Percentiles rank a stretch among this genome's conserved stretches.
phyloP scores from a whole-genome alignment of 2,329 filamentous ascomycete species.

The Elsinoe necatrix region DNA sequence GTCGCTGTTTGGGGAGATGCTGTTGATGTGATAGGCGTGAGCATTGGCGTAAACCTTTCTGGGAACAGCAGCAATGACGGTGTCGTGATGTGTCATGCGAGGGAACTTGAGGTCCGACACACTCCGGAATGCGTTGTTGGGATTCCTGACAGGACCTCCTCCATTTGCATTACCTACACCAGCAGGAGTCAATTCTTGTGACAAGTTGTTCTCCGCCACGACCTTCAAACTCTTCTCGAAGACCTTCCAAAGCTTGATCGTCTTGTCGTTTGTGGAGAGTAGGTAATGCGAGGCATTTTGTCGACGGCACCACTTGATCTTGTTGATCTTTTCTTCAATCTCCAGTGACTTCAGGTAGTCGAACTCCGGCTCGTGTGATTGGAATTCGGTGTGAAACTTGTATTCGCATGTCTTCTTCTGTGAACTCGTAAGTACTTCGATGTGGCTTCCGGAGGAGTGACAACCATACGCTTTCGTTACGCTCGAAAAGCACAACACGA shows the following conservation, averaged over 20 bases:
- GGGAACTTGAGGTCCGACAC: constrained; percentile 83
- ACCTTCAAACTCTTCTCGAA: constrained; percentile 99
- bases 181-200: constrained; percentile 79
- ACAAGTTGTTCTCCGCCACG: constrained; percentile 97
- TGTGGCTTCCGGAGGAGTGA: constrained; percentile 20
- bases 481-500: constrained; percentile 75
- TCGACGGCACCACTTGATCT: constrained; percentile 98
- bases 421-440: constrained; percentile 10
- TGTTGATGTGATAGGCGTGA: constrained; percentile 99
- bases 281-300: constrained; percentile 98
- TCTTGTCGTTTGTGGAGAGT: constrained; percentile 98
- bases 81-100: constrained; percentile 94
- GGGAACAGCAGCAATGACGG: constrained; percentile 91
- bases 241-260: constrained; percentile 99
- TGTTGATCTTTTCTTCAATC: constrained; percentile 99
- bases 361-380: constrained; percentile 98
- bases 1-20: constrained; percentile 99
- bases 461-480: constrained; percentile 79
- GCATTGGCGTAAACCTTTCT: constrained; percentile 96
- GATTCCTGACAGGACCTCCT: constrained; percentile 67
- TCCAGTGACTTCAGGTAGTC: constrained; percentile 98
- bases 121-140: constrained; percentile 67
- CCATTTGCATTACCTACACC: constrained; percentile 56
- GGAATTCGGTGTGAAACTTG: constrained; percentile 99
- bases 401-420: constrained; percentile 99